These are phyloP conservation scores for Endocarpon pusillum DNA, from an alignment of 495 filamentous ascomycete species.

Conservation along the genomic window DNA sequence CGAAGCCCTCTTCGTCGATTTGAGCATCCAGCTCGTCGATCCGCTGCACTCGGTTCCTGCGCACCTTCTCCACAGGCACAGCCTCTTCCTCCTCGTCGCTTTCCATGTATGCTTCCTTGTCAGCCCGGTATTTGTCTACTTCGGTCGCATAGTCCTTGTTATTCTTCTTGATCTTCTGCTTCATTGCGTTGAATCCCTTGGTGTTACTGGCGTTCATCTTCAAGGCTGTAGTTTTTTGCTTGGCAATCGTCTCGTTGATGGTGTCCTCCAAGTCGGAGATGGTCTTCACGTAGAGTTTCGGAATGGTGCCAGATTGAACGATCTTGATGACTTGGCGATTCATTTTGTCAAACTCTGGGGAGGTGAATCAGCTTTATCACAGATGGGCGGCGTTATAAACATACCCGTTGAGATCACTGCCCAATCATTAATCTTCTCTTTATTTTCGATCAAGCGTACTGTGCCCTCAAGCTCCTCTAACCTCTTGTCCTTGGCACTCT, in stretches of 20 bases:
- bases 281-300: slow-evolving; percentile 82
- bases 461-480: slow-evolving; percentile 83
- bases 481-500: slow-evolving; percentile 96
- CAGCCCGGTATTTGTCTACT: slow-evolving; percentile 71
- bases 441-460: slow-evolving; percentile 83
- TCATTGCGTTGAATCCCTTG: slow-evolving; percentile 85
- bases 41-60: slow-evolving; percentile 28
- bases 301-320: slow-evolving; percentile 53
- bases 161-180: slow-evolving; percentile 94
- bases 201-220: slow-evolving; percentile 97
- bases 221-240: slow-evolving; percentile 90
- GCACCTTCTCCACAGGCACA: slow-evolving; percentile 20
- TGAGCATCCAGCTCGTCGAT: slow-evolving; percentile 29
- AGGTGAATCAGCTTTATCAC: slow-evolving; percentile 10
- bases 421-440: slow-evolving; percentile 95
- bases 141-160: slow-evolving; percentile 85
- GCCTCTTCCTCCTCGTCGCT: slow-evolving; percentile 59
- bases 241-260: slow-evolving; percentile 81
- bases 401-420: slow-evolving; percentile 73
- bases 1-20: slow-evolving; percentile 69
- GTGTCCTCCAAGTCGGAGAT: slow-evolving; percentile 90
- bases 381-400: slow-evolving; percentile 11
- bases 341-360: slow-evolving; percentile 85
- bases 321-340: slow-evolving; percentile 78
- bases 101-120: slow-evolving; percentile 76